These are phyloP conservation scores for Cadophora malorum DNA, from an alignment of 2,329 filamentous ascomycete species.

Conservation along the genomic window DNA sequence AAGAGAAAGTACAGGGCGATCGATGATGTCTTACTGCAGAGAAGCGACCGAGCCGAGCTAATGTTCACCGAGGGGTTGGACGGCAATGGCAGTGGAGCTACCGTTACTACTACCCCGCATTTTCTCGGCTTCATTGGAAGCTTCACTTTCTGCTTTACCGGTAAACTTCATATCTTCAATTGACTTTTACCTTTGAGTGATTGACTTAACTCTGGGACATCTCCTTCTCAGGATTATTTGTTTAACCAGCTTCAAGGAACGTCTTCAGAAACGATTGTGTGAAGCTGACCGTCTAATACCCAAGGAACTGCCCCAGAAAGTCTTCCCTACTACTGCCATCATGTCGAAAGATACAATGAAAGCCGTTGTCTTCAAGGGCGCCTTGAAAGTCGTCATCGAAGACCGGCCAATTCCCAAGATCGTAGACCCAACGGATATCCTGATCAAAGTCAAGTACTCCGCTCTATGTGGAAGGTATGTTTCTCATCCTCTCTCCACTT, in stretches of 20 bases:
- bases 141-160: background rate
- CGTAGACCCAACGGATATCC: slow-evolving; percentile 73
- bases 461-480: slow-evolving; percentile 87
- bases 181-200: background rate
- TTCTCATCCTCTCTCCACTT: background rate
- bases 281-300: too few relatives aligned
- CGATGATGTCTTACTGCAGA: slow-evolving; percentile 2
- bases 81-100: background rate
- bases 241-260: too few relatives aligned
- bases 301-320: too few relatives aligned
- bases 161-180: background rate
- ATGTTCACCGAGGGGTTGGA: background rate
- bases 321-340: background rate
- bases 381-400: slow-evolving; percentile 58
- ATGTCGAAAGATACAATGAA: slow-evolving; percentile 69
- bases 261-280: too few relatives aligned
- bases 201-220: background rate
- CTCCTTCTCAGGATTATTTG: too few relatives aligned
- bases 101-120: slow-evolving; percentile 17
- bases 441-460: slow-evolving; percentile 83
- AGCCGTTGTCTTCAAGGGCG: slow-evolving; percentile 84
- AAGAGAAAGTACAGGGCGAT: background rate
- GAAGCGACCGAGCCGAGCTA: slow-evolving; percentile 12
- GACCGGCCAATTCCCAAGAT: slow-evolving; percentile 80
- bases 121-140: slow-evolving; percentile 6